These are phyloP conservation scores for Knufia fluminis DNA, from an alignment of 2,329 filamentous ascomycete genomes.

Conservation along the genomic window DNA sequence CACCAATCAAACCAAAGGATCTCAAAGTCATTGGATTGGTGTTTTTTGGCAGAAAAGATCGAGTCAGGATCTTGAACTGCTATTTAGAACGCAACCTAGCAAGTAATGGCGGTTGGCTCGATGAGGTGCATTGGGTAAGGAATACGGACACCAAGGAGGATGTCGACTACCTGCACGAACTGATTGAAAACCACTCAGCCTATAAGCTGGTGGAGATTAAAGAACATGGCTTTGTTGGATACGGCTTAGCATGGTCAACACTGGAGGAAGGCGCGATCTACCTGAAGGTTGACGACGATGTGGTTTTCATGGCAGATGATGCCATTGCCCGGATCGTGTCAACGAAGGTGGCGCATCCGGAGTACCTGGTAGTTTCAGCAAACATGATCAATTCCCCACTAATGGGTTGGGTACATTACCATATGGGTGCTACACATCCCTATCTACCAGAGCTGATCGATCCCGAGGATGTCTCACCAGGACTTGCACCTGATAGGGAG, in stretches of 20 bases:
- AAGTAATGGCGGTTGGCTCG: conserved; percentile 37
- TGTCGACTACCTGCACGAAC: conserved; percentile 32
- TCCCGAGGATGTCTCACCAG: conserved; percentile 16
- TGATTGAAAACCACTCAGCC: conserved; percentile 28
- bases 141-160: conserved; percentile 34
- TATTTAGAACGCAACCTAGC: conserved; percentile 38
- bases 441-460: conserved; percentile 42
- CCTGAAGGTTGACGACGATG: conserved; percentile 39
- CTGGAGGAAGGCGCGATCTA: conserved; percentile 31
- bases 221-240: conserved; percentile 27
- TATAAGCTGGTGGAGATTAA: conserved; percentile 33
- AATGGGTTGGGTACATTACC: conserved; percentile 46
- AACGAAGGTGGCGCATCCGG: conserved; percentile 43
- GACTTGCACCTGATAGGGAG: background rate
- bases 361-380: conserved; percentile 44
- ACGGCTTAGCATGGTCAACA: conserved; percentile 22
- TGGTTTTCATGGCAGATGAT: conserved; percentile 35
- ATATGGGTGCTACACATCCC: conserved; percentile 43
- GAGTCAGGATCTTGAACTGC: conserved; percentile 40
- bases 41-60: conserved; percentile 39
- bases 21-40: conserved; percentile 34
- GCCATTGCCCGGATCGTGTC: conserved; percentile 46
- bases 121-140: conserved; percentile 38
- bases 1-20: conserved; percentile 7
- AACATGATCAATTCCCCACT: conserved; percentile 50